Evolutionary conservation across 805 yeast genomes (phyloP), one percentile per base, ranked within the genome.

Genomic region (Suhomyces sp.): DNA sequence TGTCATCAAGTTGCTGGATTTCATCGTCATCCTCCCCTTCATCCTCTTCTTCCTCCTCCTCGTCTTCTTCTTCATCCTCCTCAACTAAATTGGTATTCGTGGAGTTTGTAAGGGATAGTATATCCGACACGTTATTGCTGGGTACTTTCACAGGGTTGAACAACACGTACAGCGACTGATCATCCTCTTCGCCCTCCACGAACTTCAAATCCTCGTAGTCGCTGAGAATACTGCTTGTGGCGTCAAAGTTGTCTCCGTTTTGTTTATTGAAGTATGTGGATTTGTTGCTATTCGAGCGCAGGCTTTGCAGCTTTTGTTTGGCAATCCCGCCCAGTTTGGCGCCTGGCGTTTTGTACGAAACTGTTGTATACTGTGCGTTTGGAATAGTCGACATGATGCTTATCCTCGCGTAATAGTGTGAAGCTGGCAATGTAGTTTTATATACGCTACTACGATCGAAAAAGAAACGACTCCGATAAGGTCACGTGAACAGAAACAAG

Each of bases 101-200:
- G 15, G 59, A 53, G 43, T 56, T 53, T 17, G 59, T 56, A 37
- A 49, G 22, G 22, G 54, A 50, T 20, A 56, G 45, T 21, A 56
- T 56, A 25, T 56, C 59, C 6, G 55, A 53, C 45, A 49, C 55
- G 31, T 43, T 27, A 31, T 27, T 46, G 33, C 22, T 19, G 21
- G 46, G 39, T 4, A 43, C 17, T 13, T 31, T 43, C n/a, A 24
- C 44, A 12, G 59, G 59, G 22, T 56, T 56, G 43, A 56, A 56
- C 53, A 56, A 53, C 22, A 56, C 53, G 29, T 56, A 56, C 51
- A 54, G 56, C 17, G 56, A 53, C 31, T 56, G 55, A 47, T 56
- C 59, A 31, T 56, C 57, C 3, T 44, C 49, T 3, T 43, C 53
- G 12, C 44, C 53, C 15, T 44, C 35, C n/a, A 20, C 33, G 17